These are phyloP conservation scores for Chaetoscypha palmicola DNA, from an alignment of 2,329 filamentous ascomycete species.

Conservation along the genomic window DNA sequence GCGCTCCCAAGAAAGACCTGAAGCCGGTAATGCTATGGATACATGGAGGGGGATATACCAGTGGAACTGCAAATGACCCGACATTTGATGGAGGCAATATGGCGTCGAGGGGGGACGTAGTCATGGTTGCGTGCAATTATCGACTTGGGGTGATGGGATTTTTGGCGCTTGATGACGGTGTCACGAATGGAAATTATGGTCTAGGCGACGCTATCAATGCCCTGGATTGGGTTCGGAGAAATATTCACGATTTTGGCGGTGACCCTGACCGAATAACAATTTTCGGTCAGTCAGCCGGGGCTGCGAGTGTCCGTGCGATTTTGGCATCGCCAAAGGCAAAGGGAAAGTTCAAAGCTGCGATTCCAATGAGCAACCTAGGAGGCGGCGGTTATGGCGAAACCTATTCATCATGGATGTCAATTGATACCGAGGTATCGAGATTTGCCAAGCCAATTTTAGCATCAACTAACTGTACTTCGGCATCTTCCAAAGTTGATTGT, in stretches of 20 bases:
- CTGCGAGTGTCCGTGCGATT: slow-evolving; percentile 21
- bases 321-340: slow-evolving; percentile 21
- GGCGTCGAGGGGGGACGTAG: slow-evolving; percentile 21
- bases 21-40: slow-evolving; percentile 31
- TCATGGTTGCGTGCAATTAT: slow-evolving; percentile 35
- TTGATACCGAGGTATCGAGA: slow-evolving; percentile 11
- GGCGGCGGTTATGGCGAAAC: slow-evolving; percentile 20
- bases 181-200: slow-evolving; percentile 39
- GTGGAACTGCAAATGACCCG: slow-evolving; percentile 17
- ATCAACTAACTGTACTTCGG: slow-evolving; percentile 16
- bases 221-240: slow-evolving; percentile 30
- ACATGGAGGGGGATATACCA: slow-evolving; percentile 30
- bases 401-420: slow-evolving; percentile 19
- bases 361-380: slow-evolving; percentile 20
- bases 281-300: slow-evolving; percentile 43
- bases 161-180: slow-evolving; percentile 39
- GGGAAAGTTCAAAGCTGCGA: slow-evolving; percentile 19
- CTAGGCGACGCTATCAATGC: slow-evolving; percentile 35
- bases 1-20: slow-evolving; percentile 8
- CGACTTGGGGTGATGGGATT: slow-evolving; percentile 39
- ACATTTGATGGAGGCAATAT: slow-evolving; percentile 21
- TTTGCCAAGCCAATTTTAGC: slow-evolving; percentile 14
- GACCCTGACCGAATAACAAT: slow-evolving; percentile 30
- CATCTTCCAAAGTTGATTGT: slow-evolving; percentile 18
- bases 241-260: slow-evolving; percentile 33